phyloP scores from a whole-genome alignment of 306 rosid genomes.

The Medicago arabica region DNA sequence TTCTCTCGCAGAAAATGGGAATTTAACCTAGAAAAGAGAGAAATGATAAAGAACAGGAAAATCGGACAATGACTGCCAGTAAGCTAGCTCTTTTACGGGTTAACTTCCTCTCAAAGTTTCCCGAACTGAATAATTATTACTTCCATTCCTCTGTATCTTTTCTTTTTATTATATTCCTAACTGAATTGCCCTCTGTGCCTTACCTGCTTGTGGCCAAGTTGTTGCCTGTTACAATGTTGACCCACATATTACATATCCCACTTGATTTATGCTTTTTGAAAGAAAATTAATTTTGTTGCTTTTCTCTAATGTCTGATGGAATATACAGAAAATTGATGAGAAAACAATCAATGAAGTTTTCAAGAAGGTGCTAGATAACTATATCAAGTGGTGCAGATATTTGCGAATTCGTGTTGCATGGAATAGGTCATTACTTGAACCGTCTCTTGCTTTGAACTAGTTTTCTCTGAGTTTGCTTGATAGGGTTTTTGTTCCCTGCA shows the following conservation, averaged over 20 bases:
- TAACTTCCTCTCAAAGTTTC: slow-evolving; percentile 14
- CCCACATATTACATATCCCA: background rate
- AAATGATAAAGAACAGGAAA: slow-evolving; percentile 4
- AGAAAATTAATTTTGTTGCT: background rate
- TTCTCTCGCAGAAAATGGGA: background rate
- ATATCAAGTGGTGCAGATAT: slow-evolving; percentile 91
- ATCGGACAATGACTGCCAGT: background rate
- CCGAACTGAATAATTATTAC: background rate
- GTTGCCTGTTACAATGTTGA: slow-evolving; percentile 16
- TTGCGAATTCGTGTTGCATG: slow-evolving; percentile 81
- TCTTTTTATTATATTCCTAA: background rate
- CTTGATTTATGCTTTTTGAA: background rate
- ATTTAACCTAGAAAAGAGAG: background rate
- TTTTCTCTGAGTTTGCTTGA: slow-evolving; percentile 41
- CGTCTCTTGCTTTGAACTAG: slow-evolving; percentile 37
- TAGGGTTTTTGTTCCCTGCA: slow-evolving; percentile 50
- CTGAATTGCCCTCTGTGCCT: background rate
- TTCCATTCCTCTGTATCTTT: background rate
- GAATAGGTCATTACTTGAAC: slow-evolving; percentile 74
- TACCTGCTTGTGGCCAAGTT: background rate
- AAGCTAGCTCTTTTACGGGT: background rate
- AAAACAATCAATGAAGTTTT: slow-evolving; percentile 81
- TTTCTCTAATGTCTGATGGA: slow-evolving; percentile 32
- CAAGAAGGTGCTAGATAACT: slow-evolving; percentile 88
- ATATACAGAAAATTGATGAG: slow-evolving; percentile 86